These are phyloP conservation scores for Chenopodium berlandieri DNA, from an alignment of 148 eudicot species.

Conservation along the genomic window DNA sequence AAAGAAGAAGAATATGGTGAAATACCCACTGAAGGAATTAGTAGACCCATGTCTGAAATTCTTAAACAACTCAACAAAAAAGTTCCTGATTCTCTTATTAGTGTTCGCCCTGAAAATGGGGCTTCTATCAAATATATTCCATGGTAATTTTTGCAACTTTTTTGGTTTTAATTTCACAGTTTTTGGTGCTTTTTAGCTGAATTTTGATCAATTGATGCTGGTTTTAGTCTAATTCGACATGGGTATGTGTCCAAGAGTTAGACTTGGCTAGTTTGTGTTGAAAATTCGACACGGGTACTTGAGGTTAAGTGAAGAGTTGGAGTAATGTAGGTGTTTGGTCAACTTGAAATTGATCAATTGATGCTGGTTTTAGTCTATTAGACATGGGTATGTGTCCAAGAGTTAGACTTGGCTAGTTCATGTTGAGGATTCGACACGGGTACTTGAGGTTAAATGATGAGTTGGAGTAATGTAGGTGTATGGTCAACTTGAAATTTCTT, in stretches of 20 bases:
- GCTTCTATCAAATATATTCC: slow-evolving; percentile 66
- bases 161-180: not conserved
- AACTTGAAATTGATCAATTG: too few relatives aligned
- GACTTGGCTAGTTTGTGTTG: not conserved
- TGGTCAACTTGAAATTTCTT: too few relatives aligned
- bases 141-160: slow-evolving; percentile 38
- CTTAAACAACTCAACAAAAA: slow-evolving; percentile 75
- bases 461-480: too few relatives aligned
- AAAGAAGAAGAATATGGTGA: slow-evolving; percentile 17
- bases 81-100: slow-evolving; percentile 66
- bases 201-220: not conserved
- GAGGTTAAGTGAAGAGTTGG: too few relatives aligned
- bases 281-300: not conserved
- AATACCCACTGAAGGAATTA: slow-evolving; percentile 60
- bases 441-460: too few relatives aligned
- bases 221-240: too few relatives aligned
- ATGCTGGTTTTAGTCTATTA: too few relatives aligned
- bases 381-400: too few relatives aligned
- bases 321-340: too few relatives aligned
- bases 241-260: too few relatives aligned
- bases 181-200: not conserved
- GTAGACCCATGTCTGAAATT: slow-evolving; percentile 64
- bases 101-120: slow-evolving; percentile 54
- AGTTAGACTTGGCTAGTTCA: too few relatives aligned
- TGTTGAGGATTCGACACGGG: too few relatives aligned